Base-by-base conservation (phyloP, 2,329 filamentous ascomycete species). In the Trichoderma asperellum region DNA sequence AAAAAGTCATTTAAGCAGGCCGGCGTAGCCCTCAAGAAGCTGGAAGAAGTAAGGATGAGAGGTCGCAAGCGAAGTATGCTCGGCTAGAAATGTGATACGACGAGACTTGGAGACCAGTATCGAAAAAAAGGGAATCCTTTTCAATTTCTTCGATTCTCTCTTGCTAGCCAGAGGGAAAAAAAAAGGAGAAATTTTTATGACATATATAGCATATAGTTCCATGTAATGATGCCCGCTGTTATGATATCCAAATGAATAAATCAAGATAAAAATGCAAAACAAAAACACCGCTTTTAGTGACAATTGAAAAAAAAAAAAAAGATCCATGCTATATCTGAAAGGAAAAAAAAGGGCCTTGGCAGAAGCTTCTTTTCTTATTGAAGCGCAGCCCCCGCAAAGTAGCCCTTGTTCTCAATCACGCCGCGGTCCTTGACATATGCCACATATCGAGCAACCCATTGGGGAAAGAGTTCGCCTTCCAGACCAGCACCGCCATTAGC, bases 391-490 rank as follows among this genome's bases (percentile, higher is more conserved):
- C 90, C 89, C 1, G 95, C 95, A 83, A 97, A 97, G 80, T 97
- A 98, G 8, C 96, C 96, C 84, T 98, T 99, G 78, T 96, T 97
- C 84, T 99, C 96, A 73, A 99, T 95, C 10, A 99, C 96, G 16
- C 96, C 96, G 66, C 96, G 86, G 78, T 98, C 92, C 79, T 92
- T 92, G 52, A 98, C 93, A 70, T 98, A 95, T 1, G 96, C 96
- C 47, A 95, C 97, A 79, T 99, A 99, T 79, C 98, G 97, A 73
- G 95, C 91, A 34, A 98, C 96, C 95, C 96, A 99, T 78, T 95
- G 90, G 34, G 96, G 94, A 70, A 88, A 87, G 60, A 98, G 86
- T 73, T 97, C 89, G 5, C 93, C 94, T 73, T 87, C 85, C 69
- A 97, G 82, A 0, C 92, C 91, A 11, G 83, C 79, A 21, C 79